Conservation (phyloP, 257 asterid species). For the Datura wrightii region DNA sequence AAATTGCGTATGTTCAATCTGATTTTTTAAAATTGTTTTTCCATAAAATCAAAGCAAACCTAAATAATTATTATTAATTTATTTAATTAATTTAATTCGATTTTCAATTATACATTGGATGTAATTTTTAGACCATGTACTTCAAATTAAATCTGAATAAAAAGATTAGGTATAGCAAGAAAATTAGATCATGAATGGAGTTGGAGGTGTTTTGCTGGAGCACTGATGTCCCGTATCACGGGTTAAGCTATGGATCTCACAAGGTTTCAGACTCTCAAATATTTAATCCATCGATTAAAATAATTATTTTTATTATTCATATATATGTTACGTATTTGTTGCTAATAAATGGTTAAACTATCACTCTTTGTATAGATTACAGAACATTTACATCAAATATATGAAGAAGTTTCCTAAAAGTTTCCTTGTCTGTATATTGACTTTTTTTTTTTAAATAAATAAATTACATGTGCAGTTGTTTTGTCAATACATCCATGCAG, state of each 20-base stretch:
- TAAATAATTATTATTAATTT: no score
- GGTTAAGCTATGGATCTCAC: neutral
- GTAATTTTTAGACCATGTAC: no score
- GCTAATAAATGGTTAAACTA: neutral
- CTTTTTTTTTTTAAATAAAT: neutral
- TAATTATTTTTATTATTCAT: neutral
- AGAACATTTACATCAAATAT: neutral
- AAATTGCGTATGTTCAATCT: no score
- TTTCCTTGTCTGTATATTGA: neutral
- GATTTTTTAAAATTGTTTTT: no score
- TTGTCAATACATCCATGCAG: neutral
- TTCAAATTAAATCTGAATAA: neutral
- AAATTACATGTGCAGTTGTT: neutral
- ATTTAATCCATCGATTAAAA: no score
- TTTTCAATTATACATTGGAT: no score
- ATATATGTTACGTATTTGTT: neutral
- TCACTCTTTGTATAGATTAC: neutral
- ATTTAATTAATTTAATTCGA: no score
- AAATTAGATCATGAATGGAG: neutral
- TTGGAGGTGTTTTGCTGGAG: neutral
- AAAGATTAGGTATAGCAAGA: neutral
- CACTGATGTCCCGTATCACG: neutral
- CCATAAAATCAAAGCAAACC: no score
- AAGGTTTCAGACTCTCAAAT: neutral
- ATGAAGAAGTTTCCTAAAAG: slow-evolving; percentile 25